phyloP scores from a whole-genome alignment of 192 early-diverging fungal species.

The Coemansia sp. region DNA sequence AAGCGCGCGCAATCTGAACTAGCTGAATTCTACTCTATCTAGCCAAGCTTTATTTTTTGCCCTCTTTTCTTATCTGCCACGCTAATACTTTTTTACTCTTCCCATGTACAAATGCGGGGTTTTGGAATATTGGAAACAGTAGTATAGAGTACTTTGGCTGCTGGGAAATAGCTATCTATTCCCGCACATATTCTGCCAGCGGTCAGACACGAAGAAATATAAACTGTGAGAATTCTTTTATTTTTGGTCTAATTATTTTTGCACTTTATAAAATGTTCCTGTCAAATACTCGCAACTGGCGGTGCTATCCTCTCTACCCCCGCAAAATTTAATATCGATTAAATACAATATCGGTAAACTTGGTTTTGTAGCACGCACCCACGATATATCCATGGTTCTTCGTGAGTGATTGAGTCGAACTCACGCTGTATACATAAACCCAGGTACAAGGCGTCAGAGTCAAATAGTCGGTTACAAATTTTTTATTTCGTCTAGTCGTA shows the following conservation, averaged over 20 bases:
- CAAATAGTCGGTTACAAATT: neutral
- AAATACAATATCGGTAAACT: neutral
- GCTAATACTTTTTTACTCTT: neutral
- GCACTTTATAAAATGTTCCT: neutral
- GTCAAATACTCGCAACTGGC: neutral
- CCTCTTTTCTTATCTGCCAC: neutral
- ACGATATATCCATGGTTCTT: neutral
- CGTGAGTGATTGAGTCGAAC: neutral
- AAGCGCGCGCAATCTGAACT: conserved; percentile 42
- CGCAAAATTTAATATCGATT: neutral
- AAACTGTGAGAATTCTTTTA: too few relatives aligned
- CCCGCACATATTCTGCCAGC: neutral
- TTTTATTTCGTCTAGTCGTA: neutral
- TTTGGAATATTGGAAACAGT: neutral
- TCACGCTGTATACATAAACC: conserved; percentile 5
- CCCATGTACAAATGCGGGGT: neutral
- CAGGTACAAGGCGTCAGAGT: neutral
- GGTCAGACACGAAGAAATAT: neutral
- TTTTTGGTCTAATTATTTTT: neutral
- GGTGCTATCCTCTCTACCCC: neutral
- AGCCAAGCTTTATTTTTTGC: neutral
- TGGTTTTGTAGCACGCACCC: neutral
- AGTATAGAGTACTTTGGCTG: neutral
- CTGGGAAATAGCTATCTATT: neutral
- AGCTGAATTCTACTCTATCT: neutral